Evolutionary conservation across 768 basidiomycete genomes (phyloP), one percentile per base, ranked within the genome.

Genomic region (Mycena metata): DNA sequence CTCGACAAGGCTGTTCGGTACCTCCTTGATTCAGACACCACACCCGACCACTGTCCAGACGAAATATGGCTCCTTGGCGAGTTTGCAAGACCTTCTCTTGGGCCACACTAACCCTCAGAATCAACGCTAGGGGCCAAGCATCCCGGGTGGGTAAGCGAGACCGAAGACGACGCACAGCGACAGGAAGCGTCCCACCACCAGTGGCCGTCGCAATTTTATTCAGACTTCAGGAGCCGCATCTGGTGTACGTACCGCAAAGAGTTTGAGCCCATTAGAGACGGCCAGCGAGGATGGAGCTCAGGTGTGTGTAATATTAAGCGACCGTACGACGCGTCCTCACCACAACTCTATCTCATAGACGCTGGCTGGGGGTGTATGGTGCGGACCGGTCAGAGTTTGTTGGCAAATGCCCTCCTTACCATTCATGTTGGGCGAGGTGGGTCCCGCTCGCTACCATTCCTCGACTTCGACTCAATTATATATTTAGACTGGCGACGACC

Each of bases 311-410:
- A 39, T 15, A 10, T 39, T 39, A 4, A 30, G 39, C 39, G 15
- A 39, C 39, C 39, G 39, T 39, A 39, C 39, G 39, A 39, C 39
- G 39, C 30, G 30, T 30, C 30, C 39, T 39, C 2, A 39, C 39
- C 39, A 39, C 10, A 39, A 39, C 39, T 15, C 39, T 39, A 10
- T 39, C 9, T 39, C 39, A 39, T 15, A 39, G 95, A 96, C 79
- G 83, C 91, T 0, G 95, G 95, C 0, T 96, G 95, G 95, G 95
- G 95, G 0, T 96, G 95, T 75, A 96, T 96, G 95, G 77, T 96
- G 45, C 80, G 95, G 30, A 96, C 95, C 0, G 95, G 94, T 1
- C 95, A 96, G 78, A 91, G 90, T 64, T 73, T 96, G 67, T 82
- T 96, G 24, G 95, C 93, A 9, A 96, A 93, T 61, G 88, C 93